phyloP scores from a whole-genome alignment of 2,329 filamentous ascomycete species.

The Calonectria pauciramosa region DNA sequence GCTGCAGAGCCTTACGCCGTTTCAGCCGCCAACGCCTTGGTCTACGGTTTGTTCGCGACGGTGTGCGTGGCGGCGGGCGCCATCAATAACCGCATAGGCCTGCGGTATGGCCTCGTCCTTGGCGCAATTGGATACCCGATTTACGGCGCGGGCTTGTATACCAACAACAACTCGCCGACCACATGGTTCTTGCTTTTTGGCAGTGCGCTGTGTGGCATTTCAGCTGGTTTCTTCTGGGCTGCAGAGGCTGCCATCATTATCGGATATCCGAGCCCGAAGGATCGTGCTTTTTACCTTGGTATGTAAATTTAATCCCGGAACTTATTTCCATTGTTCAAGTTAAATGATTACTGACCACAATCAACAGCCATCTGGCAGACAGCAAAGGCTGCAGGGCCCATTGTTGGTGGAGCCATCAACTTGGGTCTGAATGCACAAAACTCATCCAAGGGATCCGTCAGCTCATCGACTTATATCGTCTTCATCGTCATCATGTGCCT shows the following conservation, averaged over 20 bases:
- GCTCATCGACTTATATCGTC: not conserved
- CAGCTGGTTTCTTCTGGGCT: not conserved
- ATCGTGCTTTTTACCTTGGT: slow-evolving; percentile 2
- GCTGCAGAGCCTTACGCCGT: slow-evolving; percentile 70
- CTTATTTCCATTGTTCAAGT: not conserved
- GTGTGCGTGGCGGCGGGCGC: not conserved
- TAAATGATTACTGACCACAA: not conserved
- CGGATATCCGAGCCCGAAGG: not conserved
- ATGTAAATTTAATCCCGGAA: not conserved
- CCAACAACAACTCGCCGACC: not conserved
- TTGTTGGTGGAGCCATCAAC: slow-evolving; percentile 1
- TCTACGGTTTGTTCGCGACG: not conserved
- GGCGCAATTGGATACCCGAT: not conserved
- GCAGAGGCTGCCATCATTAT: slow-evolving; percentile 3
- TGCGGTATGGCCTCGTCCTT: not conserved
- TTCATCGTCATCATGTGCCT: not conserved
- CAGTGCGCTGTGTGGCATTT: not conserved
- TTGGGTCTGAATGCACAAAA: not conserved
- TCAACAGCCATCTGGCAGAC: not conserved
- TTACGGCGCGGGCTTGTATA: not conserved
- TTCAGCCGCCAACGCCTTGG: not conserved
- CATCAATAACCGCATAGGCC: not conserved
- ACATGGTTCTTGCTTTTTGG: slow-evolving; percentile 6
- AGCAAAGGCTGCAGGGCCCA: not conserved
- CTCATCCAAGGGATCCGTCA: not conserved